phyloP scores from a whole-genome alignment of 306 rosid species.

The Quillaja saponaria region DNA sequence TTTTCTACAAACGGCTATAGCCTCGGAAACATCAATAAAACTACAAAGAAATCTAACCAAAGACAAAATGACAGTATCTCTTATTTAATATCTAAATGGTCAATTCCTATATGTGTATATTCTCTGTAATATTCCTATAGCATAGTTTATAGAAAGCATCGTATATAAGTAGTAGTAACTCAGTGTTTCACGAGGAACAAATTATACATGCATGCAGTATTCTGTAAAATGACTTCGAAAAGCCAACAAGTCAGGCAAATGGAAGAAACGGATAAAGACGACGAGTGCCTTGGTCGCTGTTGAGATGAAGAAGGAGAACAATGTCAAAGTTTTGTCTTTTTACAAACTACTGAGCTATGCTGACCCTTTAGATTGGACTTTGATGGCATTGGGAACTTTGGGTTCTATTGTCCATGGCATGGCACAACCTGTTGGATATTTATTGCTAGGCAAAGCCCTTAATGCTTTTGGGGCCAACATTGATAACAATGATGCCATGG shows the following conservation, averaged over 20 bases:
- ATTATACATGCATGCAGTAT: background rate
- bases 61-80: too few relatives aligned
- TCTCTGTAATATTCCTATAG: too few relatives aligned
- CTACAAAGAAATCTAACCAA: too few relatives aligned
- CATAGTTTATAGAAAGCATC: too few relatives aligned
- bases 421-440: conserved; percentile 83
- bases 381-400: conserved; percentile 64
- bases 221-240: conserved; percentile 29
- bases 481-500: conserved; percentile 52
- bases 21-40: too few relatives aligned
- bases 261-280: conserved; percentile 19
- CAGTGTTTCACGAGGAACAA: background rate
- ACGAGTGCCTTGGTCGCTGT: too few relatives aligned
- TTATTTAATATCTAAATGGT: too few relatives aligned
- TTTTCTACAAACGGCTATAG: too few relatives aligned
- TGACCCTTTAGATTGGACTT: conserved; percentile 65
- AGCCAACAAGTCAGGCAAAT: conserved; percentile 30
- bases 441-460: conserved; percentile 77
- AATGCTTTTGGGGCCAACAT: conserved; percentile 71
- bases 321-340: conserved; percentile 36
- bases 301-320: conserved; percentile 11
- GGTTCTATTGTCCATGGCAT: conserved; percentile 85
- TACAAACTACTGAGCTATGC: conserved; percentile 65
- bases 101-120: too few relatives aligned
- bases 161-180: conserved; percentile 1